These are phyloP conservation scores for Peterozyma xylosa DNA, from an alignment of 805 yeast genomes.

Conservation along the genomic window DNA sequence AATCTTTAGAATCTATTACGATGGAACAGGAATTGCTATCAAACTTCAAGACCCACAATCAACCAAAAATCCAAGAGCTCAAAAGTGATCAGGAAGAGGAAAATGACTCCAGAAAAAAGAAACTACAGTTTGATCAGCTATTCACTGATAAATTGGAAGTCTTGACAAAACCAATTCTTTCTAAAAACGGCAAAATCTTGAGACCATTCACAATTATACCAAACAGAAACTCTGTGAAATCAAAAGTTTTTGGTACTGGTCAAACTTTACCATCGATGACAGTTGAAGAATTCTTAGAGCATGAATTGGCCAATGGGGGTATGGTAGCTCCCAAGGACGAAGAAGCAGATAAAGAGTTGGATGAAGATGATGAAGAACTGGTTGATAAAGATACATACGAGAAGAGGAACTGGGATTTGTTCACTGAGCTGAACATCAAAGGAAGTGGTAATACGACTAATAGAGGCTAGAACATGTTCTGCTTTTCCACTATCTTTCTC, in stretches of 20 bases:
- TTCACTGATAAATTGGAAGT: constrained; percentile 62
- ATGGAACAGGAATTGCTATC: constrained; percentile 64
- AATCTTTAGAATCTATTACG: constrained; percentile 45
- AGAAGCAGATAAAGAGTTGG: constrained; percentile 29
- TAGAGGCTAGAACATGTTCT: constrained; percentile 35
- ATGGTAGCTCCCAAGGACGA: constrained; percentile 45
- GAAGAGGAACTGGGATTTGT: constrained; percentile 88
- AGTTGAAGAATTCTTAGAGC: constrained; percentile 83
- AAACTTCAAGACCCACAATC: constrained; percentile 27
- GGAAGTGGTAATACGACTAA: constrained; percentile 89
- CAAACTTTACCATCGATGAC: constrained; percentile 91
- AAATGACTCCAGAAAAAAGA: constrained; percentile 8
- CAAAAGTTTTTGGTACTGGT: constrained; percentile 82
- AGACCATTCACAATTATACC: constrained; percentile 77
- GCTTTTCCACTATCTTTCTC: no score
- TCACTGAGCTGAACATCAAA: constrained; percentile 74
- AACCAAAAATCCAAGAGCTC: constrained; percentile 12
- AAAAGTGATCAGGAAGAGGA: constrained; percentile 9
- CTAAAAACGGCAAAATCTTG: constrained; percentile 69
- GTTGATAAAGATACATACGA: constrained; percentile 65
- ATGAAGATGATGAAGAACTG: constrained; percentile 49
- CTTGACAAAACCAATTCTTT: constrained; percentile 42
- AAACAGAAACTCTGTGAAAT: constrained; percentile 45
- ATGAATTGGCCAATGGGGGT: constrained; percentile 81
- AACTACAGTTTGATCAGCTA: constrained; percentile 28